Percentiles rank a stretch among this genome's conserved stretches.
Evolutionary conservation across 78 protist species (phyloP).

Genomic region (Chrysochromulina parva): DNA sequence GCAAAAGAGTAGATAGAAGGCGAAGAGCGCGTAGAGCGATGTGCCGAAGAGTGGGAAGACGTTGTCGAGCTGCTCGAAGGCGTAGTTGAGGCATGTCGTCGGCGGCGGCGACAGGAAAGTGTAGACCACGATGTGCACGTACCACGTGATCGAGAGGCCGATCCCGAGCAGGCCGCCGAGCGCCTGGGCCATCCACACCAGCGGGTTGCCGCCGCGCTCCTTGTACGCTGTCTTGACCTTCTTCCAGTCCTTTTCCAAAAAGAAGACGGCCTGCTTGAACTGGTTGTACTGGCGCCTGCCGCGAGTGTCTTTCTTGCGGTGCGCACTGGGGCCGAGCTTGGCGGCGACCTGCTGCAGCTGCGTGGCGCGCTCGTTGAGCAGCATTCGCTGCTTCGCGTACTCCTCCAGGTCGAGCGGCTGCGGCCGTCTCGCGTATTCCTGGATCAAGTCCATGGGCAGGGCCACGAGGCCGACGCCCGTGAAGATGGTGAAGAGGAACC

Average conservation of each 20-base stretch:
- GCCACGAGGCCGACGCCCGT: conserved; percentile 86
- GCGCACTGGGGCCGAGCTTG: neutral
- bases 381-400: conserved; percentile 8
- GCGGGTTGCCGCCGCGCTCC: conserved; percentile 70
- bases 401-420: conserved; percentile 10
- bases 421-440: conserved; percentile 72
- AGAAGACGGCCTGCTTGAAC: conserved; percentile 66
- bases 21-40: conserved; percentile 65
- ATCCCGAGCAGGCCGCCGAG: conserved; percentile 64
- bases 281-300: conserved; percentile 29
- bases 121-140: conserved; percentile 76
- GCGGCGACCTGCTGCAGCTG: conserved; percentile 22
- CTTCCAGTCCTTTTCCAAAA: conserved; percentile 71
- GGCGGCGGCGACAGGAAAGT: conserved; percentile 34
- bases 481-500: conserved; percentile 74
- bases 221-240: conserved; percentile 22
- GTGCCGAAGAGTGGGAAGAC: conserved; percentile 77
- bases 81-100: conserved; percentile 71
- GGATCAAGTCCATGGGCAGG: conserved; percentile 77
- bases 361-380: neutral
- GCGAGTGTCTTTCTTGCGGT: neutral
- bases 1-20: conserved; percentile 73
- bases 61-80: conserved; percentile 64
- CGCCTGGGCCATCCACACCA: conserved; percentile 20
- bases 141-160: conserved; percentile 71